phyloP scores from a whole-genome alignment of 129 eudicot species.

The Flaveria bidentis region DNA sequence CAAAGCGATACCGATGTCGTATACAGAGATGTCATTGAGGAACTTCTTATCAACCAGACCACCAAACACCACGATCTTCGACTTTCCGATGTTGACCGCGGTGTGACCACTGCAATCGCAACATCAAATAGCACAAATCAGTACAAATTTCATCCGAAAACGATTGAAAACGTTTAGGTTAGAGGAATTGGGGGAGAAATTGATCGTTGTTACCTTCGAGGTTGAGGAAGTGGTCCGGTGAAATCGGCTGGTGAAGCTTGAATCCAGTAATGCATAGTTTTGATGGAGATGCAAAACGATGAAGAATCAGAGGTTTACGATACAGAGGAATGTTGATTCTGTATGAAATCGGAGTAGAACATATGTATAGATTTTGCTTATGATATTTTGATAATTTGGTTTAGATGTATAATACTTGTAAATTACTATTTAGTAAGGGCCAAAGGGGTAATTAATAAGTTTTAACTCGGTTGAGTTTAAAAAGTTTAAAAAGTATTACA shows the following conservation, averaged over 20 bases:
- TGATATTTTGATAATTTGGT: too few relatives aligned
- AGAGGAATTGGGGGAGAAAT: not conserved
- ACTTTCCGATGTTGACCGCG: slow-evolving; percentile 85
- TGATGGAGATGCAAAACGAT: not conserved
- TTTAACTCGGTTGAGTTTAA: too few relatives aligned
- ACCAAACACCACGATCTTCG: slow-evolving; percentile 84
- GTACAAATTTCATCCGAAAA: not conserved
- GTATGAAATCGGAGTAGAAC: too few relatives aligned
- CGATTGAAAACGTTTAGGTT: not conserved
- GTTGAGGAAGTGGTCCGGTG: slow-evolving; percentile 70
- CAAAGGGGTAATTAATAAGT: too few relatives aligned
- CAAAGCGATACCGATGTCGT: slow-evolving; percentile 69
- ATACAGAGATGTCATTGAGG: slow-evolving; percentile 70
- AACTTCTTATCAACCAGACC: slow-evolving; percentile 86
- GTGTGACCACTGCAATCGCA: slow-evolving; percentile 78
- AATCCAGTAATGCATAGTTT: slow-evolving; percentile 72
- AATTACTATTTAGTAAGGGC: too few relatives aligned
- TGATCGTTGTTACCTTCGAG: slow-evolving; percentile 61
- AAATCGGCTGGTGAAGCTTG: slow-evolving; percentile 86
- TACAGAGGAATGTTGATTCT: too few relatives aligned
- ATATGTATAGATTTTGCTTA: too few relatives aligned
- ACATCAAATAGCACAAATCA: slow-evolving; percentile 6
- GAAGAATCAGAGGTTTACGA: too few relatives aligned
- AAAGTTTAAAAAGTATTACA: too few relatives aligned
- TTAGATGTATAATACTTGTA: too few relatives aligned